Evolutionary conservation across 257 asterid genomes (phyloP), one percentile per base, ranked within the genome.

Genomic region (Knoxia roxburghii): DNA sequence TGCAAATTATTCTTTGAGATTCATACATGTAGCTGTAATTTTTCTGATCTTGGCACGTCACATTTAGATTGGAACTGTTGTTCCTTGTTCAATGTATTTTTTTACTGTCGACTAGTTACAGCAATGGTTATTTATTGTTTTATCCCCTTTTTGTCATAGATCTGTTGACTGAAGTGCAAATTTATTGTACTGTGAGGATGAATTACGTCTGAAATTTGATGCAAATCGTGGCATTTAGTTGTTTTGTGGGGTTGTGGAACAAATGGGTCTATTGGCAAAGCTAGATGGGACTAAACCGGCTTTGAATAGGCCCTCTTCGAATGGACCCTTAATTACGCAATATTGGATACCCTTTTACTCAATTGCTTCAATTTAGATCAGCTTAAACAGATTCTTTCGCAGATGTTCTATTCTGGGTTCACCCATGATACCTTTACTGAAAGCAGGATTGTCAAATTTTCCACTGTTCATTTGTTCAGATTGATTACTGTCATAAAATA

Each of bases 371-470:
- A 63, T 76, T 64, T 71, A 72, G 83, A 75, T 40, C 71, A 71
- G 67, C 86, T 89, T 59, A 73, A 77, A 41, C 89, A 87, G 64
- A 75, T 87, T 75, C 61, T 92, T 29, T 79, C 84, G 21, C 95
- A 80, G 71, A 78, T 65, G 68, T 74, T 84, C 76, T 67, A 71
- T 71, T 83, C 96, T 68, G 91, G 93, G 27, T 73, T 87, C 35
- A 66, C 89, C 75, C 81, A 73, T 72, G 97, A 92, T 80, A 81
- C 95, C 14, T 84, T 78, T 61, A 95, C 95, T 11, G 96, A 95
- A 7, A 86, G 97, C 80, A 83, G 89, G 80, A 69, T 92, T 65
- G 82, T 92, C 78, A 83, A 73, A 77, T 82, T 83, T 21, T 86
- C 93, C 67, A 77, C 96, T 1, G 77, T 2, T 74, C 80, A 32